phyloP scores from a whole-genome alignment of 768 basidiomycete species.

The Tylopilus cervinicoccineus region DNA sequence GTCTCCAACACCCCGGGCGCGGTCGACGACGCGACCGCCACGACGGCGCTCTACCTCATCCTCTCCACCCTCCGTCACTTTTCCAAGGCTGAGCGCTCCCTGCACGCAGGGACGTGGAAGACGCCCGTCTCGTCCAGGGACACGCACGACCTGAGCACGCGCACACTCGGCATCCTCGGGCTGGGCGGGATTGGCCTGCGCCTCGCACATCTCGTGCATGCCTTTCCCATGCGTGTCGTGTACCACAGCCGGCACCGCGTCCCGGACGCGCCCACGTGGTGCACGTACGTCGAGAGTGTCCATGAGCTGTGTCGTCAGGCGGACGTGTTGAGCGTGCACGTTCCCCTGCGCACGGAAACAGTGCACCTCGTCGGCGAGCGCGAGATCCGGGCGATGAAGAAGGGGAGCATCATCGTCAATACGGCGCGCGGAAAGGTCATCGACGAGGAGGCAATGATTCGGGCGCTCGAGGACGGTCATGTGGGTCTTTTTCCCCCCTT shows the following conservation, averaged over 20 bases:
- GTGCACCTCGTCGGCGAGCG: slow-evolving; percentile 67
- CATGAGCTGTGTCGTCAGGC: slow-evolving; percentile 60
- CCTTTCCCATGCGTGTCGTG: slow-evolving; percentile 86
- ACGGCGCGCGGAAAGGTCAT: slow-evolving; percentile 87
- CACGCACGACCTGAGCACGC: slow-evolving; percentile 62
- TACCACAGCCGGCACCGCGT: slow-evolving; percentile 67
- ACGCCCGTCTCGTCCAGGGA: slow-evolving; percentile 41
- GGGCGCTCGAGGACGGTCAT: slow-evolving; percentile 82
- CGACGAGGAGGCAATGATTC: slow-evolving; percentile 82
- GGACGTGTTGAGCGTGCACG: slow-evolving; percentile 85
- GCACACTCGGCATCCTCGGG: slow-evolving; percentile 70
- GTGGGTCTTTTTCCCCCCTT: no score
- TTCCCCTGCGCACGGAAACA: slow-evolving; percentile 75
- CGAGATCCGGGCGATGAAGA: slow-evolving; percentile 74
- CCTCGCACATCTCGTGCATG: slow-evolving; percentile 65
- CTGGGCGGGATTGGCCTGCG: slow-evolving; percentile 75
- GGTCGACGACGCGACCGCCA: slow-evolving; percentile 89
- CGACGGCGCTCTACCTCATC: slow-evolving; percentile 79
- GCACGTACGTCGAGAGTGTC: slow-evolving; percentile 69
- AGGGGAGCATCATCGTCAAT: slow-evolving; percentile 76
- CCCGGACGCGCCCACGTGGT: slow-evolving; percentile 61
- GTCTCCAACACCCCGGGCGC: slow-evolving; percentile 89
- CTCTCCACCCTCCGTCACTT: slow-evolving; percentile 76
- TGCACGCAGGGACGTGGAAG: slow-evolving; percentile 60
- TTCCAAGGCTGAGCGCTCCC: slow-evolving; percentile 53